These are phyloP conservation scores for Penicillium expansum DNA, from an alignment of 2,329 filamentous ascomycete genomes.

Conservation along the genomic window DNA sequence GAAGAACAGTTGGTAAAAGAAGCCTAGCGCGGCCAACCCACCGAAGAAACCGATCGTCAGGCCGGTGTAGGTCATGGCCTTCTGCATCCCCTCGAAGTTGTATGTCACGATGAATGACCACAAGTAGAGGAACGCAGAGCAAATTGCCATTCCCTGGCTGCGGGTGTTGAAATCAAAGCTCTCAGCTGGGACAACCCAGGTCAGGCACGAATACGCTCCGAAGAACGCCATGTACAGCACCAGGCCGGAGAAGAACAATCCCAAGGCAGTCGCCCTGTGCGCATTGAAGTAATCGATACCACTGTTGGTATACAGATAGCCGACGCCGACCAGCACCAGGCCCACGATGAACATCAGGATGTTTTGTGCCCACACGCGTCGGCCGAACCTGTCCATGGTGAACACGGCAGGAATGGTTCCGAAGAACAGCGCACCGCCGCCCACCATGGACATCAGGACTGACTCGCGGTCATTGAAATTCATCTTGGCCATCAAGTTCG, in stretches of 20 bases:
- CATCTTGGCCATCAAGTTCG: constrained; percentile 6
- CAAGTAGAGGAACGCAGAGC: constrained; percentile 62
- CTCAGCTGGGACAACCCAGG: constrained; percentile 31
- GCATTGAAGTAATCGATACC: background rate
- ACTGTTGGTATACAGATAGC: background rate
- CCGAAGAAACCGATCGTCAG: constrained; percentile 66
- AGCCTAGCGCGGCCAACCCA: constrained; percentile 64
- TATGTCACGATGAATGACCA: constrained; percentile 67
- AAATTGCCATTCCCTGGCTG: constrained; percentile 67
- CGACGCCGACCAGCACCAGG: background rate
- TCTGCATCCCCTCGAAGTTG: constrained; percentile 67
- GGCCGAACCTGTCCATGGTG: background rate
- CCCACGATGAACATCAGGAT: background rate
- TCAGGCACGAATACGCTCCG: background rate
- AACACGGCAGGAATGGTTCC: background rate
- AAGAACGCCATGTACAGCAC: background rate
- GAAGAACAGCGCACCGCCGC: background rate
- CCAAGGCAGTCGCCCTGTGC: background rate
- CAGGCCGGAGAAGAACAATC: background rate
- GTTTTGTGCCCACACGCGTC: background rate
- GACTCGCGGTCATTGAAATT: constrained; percentile 29
- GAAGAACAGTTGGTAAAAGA: constrained; percentile 66
- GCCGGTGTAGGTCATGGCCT: constrained; percentile 59
- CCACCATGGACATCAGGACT: constrained; percentile 28
- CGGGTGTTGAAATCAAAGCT: constrained; percentile 30